Conservation (phyloP, 345 rosid genomes). For the Clarkia xantiana region DNA sequence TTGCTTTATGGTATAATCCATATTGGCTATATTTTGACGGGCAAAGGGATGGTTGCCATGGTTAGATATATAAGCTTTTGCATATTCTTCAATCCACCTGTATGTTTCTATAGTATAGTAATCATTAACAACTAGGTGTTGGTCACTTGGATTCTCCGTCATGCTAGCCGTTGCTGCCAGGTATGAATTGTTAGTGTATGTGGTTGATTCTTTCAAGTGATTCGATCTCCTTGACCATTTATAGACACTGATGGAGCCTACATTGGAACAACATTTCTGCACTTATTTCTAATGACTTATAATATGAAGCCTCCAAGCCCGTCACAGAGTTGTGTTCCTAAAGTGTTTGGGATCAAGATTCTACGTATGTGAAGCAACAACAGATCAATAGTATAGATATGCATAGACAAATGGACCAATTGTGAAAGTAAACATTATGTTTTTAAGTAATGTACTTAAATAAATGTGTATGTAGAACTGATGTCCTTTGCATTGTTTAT, state of each 20-base stretch:
- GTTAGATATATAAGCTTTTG: slow-evolving; percentile 23
- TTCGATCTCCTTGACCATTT: slow-evolving; percentile 62
- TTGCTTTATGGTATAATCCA: slow-evolving; percentile 96
- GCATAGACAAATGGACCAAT: too few species aligned
- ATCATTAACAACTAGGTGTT: too few species aligned
- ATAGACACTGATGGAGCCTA: slow-evolving; percentile 98
- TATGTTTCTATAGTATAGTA: too few species aligned
- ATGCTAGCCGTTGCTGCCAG: too few species aligned
- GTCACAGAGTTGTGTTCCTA: slow-evolving; percentile 67
- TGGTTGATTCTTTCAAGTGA: slow-evolving; percentile 37
- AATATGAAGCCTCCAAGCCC: slow-evolving; percentile 85
- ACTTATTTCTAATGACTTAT: slow-evolving; percentile 78
- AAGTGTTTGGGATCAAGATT: slow-evolving; percentile 91
- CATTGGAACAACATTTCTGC: slow-evolving; percentile 88
- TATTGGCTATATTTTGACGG: slow-evolving; percentile 78
- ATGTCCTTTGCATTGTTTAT: too few species aligned
- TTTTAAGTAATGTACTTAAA: too few species aligned
- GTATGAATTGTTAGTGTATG: too few species aligned
- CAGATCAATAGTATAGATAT: too few species aligned
- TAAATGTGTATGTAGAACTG: too few species aligned
- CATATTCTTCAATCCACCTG: slow-evolving; percentile 4
- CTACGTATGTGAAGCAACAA: too few species aligned
- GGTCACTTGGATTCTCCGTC: too few species aligned
- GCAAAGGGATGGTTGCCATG: slow-evolving; percentile 95
- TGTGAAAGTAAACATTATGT: too few species aligned